Conservation (phyloP, 208 protist genomes). For the Acanthamoeba culbertsoni region DNA sequence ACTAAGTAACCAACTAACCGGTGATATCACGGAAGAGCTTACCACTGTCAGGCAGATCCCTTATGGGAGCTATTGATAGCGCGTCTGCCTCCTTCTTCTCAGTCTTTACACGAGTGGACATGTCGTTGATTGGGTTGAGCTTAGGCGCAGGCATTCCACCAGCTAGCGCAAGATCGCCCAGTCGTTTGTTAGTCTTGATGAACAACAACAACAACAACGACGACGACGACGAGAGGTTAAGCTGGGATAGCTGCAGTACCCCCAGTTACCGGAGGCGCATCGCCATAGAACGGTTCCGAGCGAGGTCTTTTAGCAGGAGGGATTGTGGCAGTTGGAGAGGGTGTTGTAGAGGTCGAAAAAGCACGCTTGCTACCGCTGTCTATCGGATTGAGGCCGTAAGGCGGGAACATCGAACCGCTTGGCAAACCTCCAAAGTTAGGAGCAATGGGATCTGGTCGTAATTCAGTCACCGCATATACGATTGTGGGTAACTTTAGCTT, state of each 20-base stretch:
- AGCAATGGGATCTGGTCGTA: not conserved
- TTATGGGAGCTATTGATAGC: conserved; percentile 15
- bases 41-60: not conserved
- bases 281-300: not conserved
- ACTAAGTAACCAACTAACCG: not conserved
- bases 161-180: no score
- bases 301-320: not conserved
- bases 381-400: not conserved
- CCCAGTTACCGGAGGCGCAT: not conserved
- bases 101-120: not conserved
- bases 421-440: not conserved
- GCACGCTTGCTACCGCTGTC: not conserved
- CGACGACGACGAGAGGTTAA: no score
- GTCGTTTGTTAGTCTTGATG: no score
- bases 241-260: not conserved
- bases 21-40: not conserved
- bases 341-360: conserved; percentile 7
- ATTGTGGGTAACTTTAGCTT: no score
- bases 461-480: no score
- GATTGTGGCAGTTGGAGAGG: not conserved
- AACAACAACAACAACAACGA: no score
- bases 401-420: not conserved
- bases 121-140: not conserved
- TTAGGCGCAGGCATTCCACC: not conserved
- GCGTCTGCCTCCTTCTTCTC: not conserved